Conservation (phyloP, 2,329 filamentous ascomycete genomes). For the Didymosphaeria variabile region DNA sequence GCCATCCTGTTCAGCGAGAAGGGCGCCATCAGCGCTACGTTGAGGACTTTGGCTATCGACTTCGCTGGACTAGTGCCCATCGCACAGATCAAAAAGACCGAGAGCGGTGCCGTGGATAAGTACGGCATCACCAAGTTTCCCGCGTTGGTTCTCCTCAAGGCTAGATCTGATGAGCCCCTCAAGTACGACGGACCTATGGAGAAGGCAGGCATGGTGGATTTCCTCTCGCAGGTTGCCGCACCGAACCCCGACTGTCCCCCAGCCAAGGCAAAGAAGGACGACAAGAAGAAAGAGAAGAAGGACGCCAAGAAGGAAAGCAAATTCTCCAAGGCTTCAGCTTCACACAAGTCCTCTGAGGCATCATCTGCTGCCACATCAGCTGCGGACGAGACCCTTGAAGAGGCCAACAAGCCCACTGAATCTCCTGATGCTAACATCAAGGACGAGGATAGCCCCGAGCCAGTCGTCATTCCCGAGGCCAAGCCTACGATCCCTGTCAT, state of each 20-base stretch:
- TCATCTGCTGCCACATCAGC: slow-evolving; percentile 58
- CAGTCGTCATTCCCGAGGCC: slow-evolving; percentile 61
- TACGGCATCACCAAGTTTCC: slow-evolving; percentile 84
- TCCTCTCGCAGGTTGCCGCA: slow-evolving; percentile 78
- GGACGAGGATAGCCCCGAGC: slow-evolving; percentile 55
- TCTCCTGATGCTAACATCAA: slow-evolving; percentile 62
- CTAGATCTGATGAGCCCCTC: slow-evolving; percentile 72
- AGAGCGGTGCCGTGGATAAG: slow-evolving; percentile 72
- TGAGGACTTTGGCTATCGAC: slow-evolving; percentile 88
- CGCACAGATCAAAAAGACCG: slow-evolving; percentile 85
- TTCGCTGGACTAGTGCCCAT: slow-evolving; percentile 82
- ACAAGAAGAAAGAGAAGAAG: slow-evolving; percentile 54
- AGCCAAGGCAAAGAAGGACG: slow-evolving; percentile 56
- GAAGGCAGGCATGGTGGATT: slow-evolving; percentile 81
- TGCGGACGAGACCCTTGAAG: slow-evolving; percentile 61
- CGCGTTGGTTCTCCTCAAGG: slow-evolving; percentile 80
- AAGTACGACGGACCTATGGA: slow-evolving; percentile 85
- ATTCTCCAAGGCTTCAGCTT: slow-evolving; percentile 61
- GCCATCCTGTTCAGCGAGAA: slow-evolving; percentile 94
- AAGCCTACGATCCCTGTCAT: slow-evolving; percentile 72
- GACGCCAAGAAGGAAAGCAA: slow-evolving; percentile 55
- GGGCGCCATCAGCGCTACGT: slow-evolving; percentile 81
- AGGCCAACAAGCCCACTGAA: slow-evolving; percentile 60
- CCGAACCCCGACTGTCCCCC: slow-evolving; percentile 81
- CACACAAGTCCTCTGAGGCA: slow-evolving; percentile 61